Percentiles rank a stretch among this genome's conserved stretches.
Conservation (phyloP, 2,329 filamentous ascomycete genomes). For the Rhinocladiella similis region DNA sequence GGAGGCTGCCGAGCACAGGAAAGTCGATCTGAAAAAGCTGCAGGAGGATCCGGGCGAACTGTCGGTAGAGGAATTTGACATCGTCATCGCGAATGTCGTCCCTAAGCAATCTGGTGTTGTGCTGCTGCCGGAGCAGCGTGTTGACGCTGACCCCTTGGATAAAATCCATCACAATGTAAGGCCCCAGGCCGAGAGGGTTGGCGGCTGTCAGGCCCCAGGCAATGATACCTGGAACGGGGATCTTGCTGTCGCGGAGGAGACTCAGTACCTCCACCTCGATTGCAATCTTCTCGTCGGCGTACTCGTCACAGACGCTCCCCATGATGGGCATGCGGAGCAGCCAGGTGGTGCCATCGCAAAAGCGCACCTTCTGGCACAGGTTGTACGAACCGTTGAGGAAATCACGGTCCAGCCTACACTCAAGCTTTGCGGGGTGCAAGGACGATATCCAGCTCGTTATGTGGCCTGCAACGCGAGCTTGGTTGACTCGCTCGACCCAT, state of each 20-base stretch:
- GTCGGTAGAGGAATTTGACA: slow-evolving; percentile 4
- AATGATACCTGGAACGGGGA: slow-evolving; percentile 1
- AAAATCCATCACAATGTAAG: slow-evolving; percentile 7
- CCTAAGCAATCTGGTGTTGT: slow-evolving; percentile 4
- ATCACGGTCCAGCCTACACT: slow-evolving; percentile 34
- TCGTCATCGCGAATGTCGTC: slow-evolving; percentile 6
- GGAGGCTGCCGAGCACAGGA: slow-evolving; percentile 7
- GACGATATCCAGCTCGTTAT: slow-evolving; percentile 35
- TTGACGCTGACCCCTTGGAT: slow-evolving; percentile 7
- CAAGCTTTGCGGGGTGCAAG: slow-evolving; percentile 36
- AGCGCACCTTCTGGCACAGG: slow-evolving; percentile 36
- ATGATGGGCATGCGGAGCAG: slow-evolving; percentile 35
- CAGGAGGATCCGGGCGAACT: slow-evolving; percentile 7
- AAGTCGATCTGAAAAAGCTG: slow-evolving; percentile 9
- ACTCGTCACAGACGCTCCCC: slow-evolving; percentile 32
- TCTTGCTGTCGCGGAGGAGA: slow-evolving; percentile 27
- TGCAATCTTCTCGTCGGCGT: slow-evolving; percentile 34
- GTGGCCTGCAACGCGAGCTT: slow-evolving; percentile 9
- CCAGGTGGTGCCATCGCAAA: slow-evolving; percentile 32
- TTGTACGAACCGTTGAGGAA: slow-evolving; percentile 38
- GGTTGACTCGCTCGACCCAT: slow-evolving; percentile 7
- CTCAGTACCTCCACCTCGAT: slow-evolving; percentile 34
- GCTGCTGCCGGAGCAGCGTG: slow-evolving; percentile 3
- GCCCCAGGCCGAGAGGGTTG: slow-evolving; percentile 7
- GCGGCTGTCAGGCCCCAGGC: slow-evolving; percentile 2